These are phyloP conservation scores for Pyrenochaeta sp. DNA, from an alignment of 2,329 filamentous ascomycete species.

Conservation along the genomic window DNA sequence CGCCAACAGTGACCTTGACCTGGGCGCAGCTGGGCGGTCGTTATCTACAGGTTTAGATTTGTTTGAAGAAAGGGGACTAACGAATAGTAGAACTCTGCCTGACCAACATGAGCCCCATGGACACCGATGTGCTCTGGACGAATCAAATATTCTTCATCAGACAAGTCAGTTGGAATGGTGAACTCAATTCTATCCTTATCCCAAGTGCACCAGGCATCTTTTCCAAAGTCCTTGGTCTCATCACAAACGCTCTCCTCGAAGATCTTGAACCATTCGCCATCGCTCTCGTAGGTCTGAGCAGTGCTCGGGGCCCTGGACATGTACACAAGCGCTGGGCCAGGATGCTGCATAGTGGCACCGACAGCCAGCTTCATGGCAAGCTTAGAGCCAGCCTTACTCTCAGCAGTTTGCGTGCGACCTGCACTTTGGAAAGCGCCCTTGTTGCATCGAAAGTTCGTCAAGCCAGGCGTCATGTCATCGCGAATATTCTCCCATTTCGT, in stretches of 20 bases:
- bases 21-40: constrained; percentile 44
- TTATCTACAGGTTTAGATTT: no score
- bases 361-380: constrained; percentile 28
- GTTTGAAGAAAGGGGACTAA: no score
- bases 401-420: constrained; percentile 11
- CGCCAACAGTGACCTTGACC: constrained; percentile 50
- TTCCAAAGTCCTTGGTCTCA: constrained; percentile 11
- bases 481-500: constrained; percentile 32
- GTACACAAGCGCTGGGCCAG: constrained; percentile 28
- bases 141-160: constrained; percentile 55
- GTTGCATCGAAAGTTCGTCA: constrained; percentile 38
- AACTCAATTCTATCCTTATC: constrained; percentile 23
- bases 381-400: constrained; percentile 26
- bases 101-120: constrained; percentile 43
- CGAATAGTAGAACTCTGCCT: constrained; percentile 52
- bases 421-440: constrained; percentile 27
- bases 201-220: constrained; percentile 30
- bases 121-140: constrained; percentile 55
- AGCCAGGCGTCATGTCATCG: constrained; percentile 29
- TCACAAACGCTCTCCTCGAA: constrained; percentile 22
- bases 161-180: constrained; percentile 48
- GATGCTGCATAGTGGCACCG: constrained; percentile 28
- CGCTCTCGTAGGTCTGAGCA: constrained; percentile 27
- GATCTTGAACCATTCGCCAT: constrained; percentile 42
- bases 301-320: constrained; percentile 36